These are phyloP conservation scores for Chloranthus sessilifolius DNA, from an alignment of 164 flowering plant species.

Conservation along the genomic window DNA sequence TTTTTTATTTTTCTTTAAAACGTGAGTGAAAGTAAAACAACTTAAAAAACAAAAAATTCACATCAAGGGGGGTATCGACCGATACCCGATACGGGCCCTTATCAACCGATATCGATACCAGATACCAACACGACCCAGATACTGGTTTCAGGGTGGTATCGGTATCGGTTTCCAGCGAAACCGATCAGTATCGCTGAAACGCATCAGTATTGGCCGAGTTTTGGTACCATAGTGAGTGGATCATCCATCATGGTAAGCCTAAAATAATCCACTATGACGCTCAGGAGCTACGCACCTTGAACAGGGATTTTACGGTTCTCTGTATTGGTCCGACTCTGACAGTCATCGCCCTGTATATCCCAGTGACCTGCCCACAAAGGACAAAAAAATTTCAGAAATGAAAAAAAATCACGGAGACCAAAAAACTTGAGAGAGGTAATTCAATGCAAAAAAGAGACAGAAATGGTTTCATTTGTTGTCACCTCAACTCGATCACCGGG, in stretches of 20 bases:
- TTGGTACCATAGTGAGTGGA: too few species aligned
- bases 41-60: too few species aligned
- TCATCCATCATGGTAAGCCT: not conserved
- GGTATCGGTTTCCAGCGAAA: too few species aligned
- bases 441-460: not conserved
- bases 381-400: not conserved
- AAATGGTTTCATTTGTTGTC: slow-evolving; percentile 4
- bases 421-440: not conserved
- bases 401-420: not conserved
- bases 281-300: slow-evolving; percentile 48
- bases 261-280: not conserved
- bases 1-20: too few species aligned
- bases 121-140: too few species aligned
- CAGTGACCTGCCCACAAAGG: slow-evolving; percentile 62
- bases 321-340: slow-evolving; percentile 90
- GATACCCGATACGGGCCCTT: too few species aligned
- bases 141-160: too few species aligned
- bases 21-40: too few species aligned
- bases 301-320: slow-evolving; percentile 89
- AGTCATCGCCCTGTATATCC: slow-evolving; percentile 98
- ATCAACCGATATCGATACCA: too few species aligned
- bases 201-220: too few species aligned
- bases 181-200: too few species aligned
- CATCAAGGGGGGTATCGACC: too few species aligned
- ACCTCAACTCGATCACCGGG: slow-evolving; percentile 99